Base-by-base conservation (phyloP, 2,329 filamentous ascomycete genomes). In the Penicillium sp. region DNA sequence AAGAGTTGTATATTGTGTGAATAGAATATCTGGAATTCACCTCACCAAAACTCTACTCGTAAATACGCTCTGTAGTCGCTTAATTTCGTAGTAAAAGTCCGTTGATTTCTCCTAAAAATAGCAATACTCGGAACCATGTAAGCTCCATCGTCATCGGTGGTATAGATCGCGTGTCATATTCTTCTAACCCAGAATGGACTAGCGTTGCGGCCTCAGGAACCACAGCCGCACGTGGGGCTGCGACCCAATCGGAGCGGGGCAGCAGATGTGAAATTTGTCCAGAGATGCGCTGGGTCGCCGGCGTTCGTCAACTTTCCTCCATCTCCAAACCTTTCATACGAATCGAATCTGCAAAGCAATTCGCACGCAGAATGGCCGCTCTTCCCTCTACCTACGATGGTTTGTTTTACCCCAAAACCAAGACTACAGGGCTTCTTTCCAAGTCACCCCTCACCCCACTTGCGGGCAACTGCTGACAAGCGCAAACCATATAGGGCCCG, bases 381-480 rank as follows among this genome's bases (percentile, higher is more conserved):
- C 85, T 88, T 64, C 86, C 86, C 7, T 81, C 81, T 65, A 83
- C 82, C 65, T 88, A 88, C 73, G 82, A 88, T 73, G 82, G 86
- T 88, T 75, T 73, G 83, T 76, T 4, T 51, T n/a, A n/a, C 47
- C 58, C 28, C 12, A 37, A 38, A 30, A 19, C 22, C 19, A 19
- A 10, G 12, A 24, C n/a, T 17, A 19, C 33, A 15, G 30, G 19
- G 12, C 35, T 13, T n/a, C 22, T 38, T 26, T 4, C 22, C 9
- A 28, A 35, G 15, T 37, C 42, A 22, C 50, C 63, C 62, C 55
- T 59, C 58, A 63, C 51, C 65, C 64, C 61, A 60, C 65, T 56
- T 63, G 47, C 28, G 47, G 35, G 40, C 19, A 51, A 62, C 56
- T n/a, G 55, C 68, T 68, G 62, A 68, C 62, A 49, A 22, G 35